Percentiles rank a stretch among this genome's conserved stretches.
Conservation (phyloP, 495 filamentous ascomycete species). For the Penicillium taxi region DNA sequence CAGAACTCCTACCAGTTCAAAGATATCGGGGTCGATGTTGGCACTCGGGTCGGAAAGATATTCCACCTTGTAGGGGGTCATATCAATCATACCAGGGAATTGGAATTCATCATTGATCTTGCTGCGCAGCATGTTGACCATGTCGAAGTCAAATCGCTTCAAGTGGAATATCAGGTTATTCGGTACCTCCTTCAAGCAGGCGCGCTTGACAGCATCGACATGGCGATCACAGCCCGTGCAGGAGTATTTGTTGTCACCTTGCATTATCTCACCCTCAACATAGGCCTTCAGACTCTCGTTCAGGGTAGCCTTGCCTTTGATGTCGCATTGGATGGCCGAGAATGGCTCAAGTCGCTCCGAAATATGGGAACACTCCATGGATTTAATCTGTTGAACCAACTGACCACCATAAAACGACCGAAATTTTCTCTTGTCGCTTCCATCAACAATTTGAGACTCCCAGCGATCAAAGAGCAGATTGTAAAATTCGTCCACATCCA, state of each 20-base stretch:
- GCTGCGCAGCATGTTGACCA: slow-evolving; percentile 70
- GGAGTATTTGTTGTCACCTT: slow-evolving; percentile 97
- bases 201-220: slow-evolving; percentile 89
- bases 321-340: slow-evolving; percentile 93
- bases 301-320: slow-evolving; percentile 81
- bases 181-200: slow-evolving; percentile 88
- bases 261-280: slow-evolving; percentile 93
- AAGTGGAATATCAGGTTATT: slow-evolving; percentile 93
- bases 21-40: slow-evolving; percentile 55
- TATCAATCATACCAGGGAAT: slow-evolving; percentile 79
- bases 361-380: slow-evolving; percentile 88
- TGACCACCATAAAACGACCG: slow-evolving; percentile 85
- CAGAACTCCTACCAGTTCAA: slow-evolving; percentile 85
- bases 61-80: slow-evolving; percentile 83
- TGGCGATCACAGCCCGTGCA: slow-evolving; percentile 85
- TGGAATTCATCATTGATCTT: slow-evolving; percentile 96
- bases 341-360: slow-evolving; percentile 87
- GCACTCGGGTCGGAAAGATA: slow-evolving; percentile 62
- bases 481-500: slow-evolving; percentile 98
- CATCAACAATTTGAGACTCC: slow-evolving; percentile 69
- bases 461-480: slow-evolving; percentile 85
- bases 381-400: slow-evolving; percentile 88
- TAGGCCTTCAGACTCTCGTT: slow-evolving; percentile 87
- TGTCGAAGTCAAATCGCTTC: slow-evolving; percentile 93
- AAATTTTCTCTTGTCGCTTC: slow-evolving; percentile 64